A percentile compares a stretch with the other conserved stretches of the same genome.
These are phyloP conservation scores for Thermothelomyces thermophilus DNA, from an alignment of 2,329 filamentous ascomycete species.

Conservation along the genomic window DNA sequence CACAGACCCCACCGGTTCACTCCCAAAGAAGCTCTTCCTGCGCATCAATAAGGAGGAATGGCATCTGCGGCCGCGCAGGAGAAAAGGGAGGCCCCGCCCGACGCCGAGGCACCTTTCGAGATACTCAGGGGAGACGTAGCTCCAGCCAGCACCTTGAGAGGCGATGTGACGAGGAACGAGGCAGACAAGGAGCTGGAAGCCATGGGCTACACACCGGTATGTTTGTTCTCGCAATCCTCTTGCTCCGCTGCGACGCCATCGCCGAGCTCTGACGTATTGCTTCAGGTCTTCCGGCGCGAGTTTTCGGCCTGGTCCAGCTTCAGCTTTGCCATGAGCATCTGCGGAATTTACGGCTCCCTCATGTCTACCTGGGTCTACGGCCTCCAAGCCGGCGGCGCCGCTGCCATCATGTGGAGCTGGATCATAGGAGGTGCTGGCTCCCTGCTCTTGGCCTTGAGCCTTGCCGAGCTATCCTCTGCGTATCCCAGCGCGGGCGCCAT, in stretches of 20 bases:
- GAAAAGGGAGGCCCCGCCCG: constrained; percentile 3
- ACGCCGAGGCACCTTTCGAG: background rate
- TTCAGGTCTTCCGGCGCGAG: constrained; percentile 50
- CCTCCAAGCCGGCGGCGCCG: constrained; percentile 44
- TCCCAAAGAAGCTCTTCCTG: background rate
- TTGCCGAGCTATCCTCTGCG: constrained; percentile 48
- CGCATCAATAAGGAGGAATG: background rate
- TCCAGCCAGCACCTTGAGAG: constrained; percentile 6
- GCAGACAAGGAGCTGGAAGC: constrained; percentile 31
- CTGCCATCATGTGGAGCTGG: constrained; percentile 52
- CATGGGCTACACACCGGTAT: constrained; percentile 34
- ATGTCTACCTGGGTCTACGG: constrained; percentile 49
- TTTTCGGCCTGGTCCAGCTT: constrained; percentile 52
- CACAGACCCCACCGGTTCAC: background rate
- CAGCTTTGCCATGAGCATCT: constrained; percentile 53
- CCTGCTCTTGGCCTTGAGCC: constrained; percentile 46
- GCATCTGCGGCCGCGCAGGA: background rate
- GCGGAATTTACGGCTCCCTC: constrained; percentile 46
- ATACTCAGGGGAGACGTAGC: constrained; percentile 5
- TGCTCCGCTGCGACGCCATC: too few species aligned
- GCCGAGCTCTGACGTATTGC: background rate
- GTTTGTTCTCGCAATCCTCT: background rate
- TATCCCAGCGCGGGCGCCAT: constrained; percentile 43
- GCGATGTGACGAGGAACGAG: constrained; percentile 12
- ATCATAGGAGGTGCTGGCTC: constrained; percentile 48